These are phyloP conservation scores for Gossypium bickii DNA, from an alignment of 345 rosid species.

Conservation along the genomic window DNA sequence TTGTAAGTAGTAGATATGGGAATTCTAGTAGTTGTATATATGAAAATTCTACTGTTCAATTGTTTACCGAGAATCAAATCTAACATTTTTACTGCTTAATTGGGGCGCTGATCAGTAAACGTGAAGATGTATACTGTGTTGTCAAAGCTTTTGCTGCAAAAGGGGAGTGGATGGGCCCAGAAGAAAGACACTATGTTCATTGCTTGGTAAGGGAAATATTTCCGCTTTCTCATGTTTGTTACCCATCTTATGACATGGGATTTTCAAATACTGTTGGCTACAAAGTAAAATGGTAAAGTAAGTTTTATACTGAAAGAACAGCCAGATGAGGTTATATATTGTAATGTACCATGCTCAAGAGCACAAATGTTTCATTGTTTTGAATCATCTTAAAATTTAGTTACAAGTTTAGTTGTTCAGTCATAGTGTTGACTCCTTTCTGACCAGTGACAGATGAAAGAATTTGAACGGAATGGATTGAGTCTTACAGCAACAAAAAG, in stretches of 20 bases:
- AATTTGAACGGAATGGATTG: conserved; percentile 83
- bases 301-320: not conserved
- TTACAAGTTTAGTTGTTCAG: conserved; percentile 16
- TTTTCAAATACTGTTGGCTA: not conserved
- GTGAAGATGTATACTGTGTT: conserved; percentile 77
- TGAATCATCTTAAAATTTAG: not conserved
- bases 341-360: not conserved
- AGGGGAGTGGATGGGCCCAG: conserved; percentile 52
- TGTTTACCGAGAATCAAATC: conserved; percentile 19
- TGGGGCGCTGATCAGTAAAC: conserved; percentile 59
- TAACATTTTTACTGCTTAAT: conserved; percentile 17
- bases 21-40: not conserved
- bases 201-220: conserved; percentile 69
- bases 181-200: conserved; percentile 55
- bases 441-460: conserved; percentile 92
- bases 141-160: conserved; percentile 60
- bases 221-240: conserved; percentile 9
- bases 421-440: conserved; percentile 39
- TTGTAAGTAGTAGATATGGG: not conserved
- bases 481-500: conserved; percentile 75
- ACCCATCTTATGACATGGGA: not conserved
- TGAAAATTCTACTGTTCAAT: not conserved
- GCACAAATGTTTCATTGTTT: conserved; percentile 7
- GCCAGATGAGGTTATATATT: not conserved
- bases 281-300: not conserved